Base-by-base conservation (phyloP, 2,329 filamentous ascomycete species). In the Xylariaceae sp. region DNA sequence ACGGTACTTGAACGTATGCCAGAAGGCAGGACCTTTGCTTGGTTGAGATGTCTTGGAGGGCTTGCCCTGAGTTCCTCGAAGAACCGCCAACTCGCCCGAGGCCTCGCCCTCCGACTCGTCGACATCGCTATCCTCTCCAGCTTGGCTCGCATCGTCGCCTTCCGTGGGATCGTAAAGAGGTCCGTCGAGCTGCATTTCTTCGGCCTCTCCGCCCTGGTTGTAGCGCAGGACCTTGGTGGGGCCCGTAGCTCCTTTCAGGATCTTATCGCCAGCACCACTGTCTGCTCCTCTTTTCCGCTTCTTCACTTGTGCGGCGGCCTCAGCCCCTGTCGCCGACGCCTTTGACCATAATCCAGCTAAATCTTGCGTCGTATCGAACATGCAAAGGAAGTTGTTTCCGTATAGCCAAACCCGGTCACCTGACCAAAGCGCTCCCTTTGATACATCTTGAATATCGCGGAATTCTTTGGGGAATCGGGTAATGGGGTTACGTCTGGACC, bases 1-100 rank as follows among this genome's bases (percentile, higher is more conserved):
- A 60, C 92, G 83, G 75, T 97, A 99, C 74, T 96, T 95, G 80
- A 89, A 92, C 4, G 92, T 96, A 71, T 87, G 85, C 90, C 92
- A 97, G 76, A 78, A 83, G 5, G 60, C 66, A 61, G 67, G 59
- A 57, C 67, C 53, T 64, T 63, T 58, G 3, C 57, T 55, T 53
- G 58, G 63, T 59, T 56, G 63, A 55, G 55, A 41, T 49, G 66
- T 45, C 34, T 68, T 56, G 13, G 70, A 65, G 44, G 67, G n/a
- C 41, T 69, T 68, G 52, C 66, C 69, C 49, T 72, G 66, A 34
- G 65, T 62, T 41, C 63, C 66, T 11, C 71, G 68, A n/a, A 71
- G 64, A 30, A 71, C 60, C 6, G 69, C 69, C 17, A 73, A 60
- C 35, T 73, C 71, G 17, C 71, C 71, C 35, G 68, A 67, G 5